Evolutionary conservation across 176 grass and related monocot genomes (phyloP), one percentile per base, ranked within the genome.

Genomic region (Ensete ventricosum): DNA sequence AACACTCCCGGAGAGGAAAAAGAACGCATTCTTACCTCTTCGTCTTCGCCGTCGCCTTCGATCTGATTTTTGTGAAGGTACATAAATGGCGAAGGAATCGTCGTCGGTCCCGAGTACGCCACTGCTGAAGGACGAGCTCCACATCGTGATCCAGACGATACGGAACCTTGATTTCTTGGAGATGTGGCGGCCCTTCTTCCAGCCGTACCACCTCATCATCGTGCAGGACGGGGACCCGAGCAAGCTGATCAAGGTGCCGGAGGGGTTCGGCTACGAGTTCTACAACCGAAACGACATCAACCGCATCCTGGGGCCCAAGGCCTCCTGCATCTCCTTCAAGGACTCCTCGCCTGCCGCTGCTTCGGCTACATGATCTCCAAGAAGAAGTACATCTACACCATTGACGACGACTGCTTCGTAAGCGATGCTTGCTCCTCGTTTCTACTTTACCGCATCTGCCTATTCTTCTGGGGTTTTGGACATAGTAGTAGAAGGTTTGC

Each of bases 351-450:
- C 0, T 97, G 93, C 79, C 79, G 93, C 22, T 92, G 90, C 85
- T 97, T 97, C 62, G 93, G 90, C 0, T 97, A 90, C 87, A 90
- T 97, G 83, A 87, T 97, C 73, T 96, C 93, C 83, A 92, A 90
- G 79, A 92, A 96, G 87, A 96, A 96, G 93, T 96, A 96, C 69
- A 92, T 96, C 81, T 96, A 87, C 89, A 96, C 93, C 79, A 96
- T 96, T 60, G 89, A 96, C 70, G 93, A 92, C 82, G 93, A 96
- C 77, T 96, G 93, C 89, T 96, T 96, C 86, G 93, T 96, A 43
- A 43, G 4, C 34, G 34, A 43, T 43, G 34, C 34, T 43, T 43
- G 34, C 34, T 43, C 34, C 34, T 43, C 34, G 4, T 43, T 43
- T 43, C 34, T 43, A 43, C 34, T 43, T 43, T 43, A 6, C 34